A percentile compares a stretch with the other conserved stretches of the same genome.
Evolutionary conservation across 345 rosid genomes (phyloP).

Genomic region (Ceriops zippeliana): DNA sequence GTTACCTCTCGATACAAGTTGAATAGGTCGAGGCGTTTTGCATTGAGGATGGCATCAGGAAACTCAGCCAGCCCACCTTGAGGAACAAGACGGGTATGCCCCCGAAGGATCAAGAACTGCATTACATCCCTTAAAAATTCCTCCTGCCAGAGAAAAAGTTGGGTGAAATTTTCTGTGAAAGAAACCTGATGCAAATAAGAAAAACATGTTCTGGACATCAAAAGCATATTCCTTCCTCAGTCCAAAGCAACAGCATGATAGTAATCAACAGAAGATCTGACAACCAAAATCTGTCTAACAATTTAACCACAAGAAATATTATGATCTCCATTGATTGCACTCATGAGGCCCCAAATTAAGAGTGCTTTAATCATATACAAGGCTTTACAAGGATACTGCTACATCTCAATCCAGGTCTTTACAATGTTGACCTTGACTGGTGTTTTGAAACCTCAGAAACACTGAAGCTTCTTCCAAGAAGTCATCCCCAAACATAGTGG

Average conservation of each 20-base stretch:
- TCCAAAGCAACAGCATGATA: background rate
- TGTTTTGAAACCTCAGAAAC: no score
- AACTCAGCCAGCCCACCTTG: slow-evolving; percentile 90
- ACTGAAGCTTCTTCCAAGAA: no score
- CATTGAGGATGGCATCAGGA: slow-evolving; percentile 94
- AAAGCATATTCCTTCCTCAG: background rate
- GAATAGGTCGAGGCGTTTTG: slow-evolving; percentile 93
- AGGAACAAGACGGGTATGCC: slow-evolving; percentile 95
- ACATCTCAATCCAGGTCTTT: no score
- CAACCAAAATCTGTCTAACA: no score
- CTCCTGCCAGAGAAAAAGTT: slow-evolving; percentile 50
- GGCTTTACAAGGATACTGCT: no score
- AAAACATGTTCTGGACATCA: background rate
- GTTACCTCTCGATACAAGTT: slow-evolving; percentile 96
- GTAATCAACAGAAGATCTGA: no score
- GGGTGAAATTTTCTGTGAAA: background rate
- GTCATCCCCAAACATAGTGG: no score
- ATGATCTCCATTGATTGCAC: no score
- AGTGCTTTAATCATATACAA: no score
- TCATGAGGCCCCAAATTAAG: no score
- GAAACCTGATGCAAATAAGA: background rate
- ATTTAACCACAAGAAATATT: no score
- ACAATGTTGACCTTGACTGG: no score
- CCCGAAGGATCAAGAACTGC: slow-evolving; percentile 90
- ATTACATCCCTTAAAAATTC: slow-evolving; percentile 95